Evolutionary conservation across 179 eudicot genomes (phyloP), one percentile per base, ranked within the genome.

Genomic region (Silene noctiflora): DNA sequence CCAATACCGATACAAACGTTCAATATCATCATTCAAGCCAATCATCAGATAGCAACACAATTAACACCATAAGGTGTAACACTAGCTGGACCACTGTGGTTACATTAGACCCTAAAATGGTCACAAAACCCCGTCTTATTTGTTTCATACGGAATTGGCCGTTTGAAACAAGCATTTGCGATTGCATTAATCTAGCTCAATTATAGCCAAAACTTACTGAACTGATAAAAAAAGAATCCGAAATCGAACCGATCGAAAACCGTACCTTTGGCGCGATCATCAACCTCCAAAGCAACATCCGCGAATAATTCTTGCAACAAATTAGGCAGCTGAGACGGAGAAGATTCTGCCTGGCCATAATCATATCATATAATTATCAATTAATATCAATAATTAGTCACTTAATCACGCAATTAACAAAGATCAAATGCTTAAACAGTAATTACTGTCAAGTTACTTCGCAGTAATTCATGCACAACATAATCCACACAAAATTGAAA

Each of bases 241-340:
- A 69, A 44, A 69, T 42, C 13, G n/a, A 25, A 66, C 11, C 14
- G 67, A 44, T 55, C 48, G 24, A 7, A 72, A 6, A 75, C 10
- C 88, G 2, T 72, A 72, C 97, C 98, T 94, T 81, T 86, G 21
- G 97, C 97, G 53, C 98, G 93, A 70, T 94, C 96, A 88, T 94
- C 98, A 62, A 94, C 90, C 82, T 89, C 98, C 72, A 94, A 84
- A 70, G 98, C 98, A 51, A 94, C 80, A 59, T 94, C 99, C 29
- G 97, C 89, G 77, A 95, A 95, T 73, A 95, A 79, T 78, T 87
- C 97, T 75, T 93, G 93, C 87, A 95, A 77, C 80, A 91, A 77
- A 76, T 88, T 88, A n/a, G 88, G 88, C 77, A 91, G 80, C 85
- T 24, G 61, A 13, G 74, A 70, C 6, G 74, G 74, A 13, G 74